Evolutionary conservation across 352 stramenopile species (phyloP), one percentile per base, ranked within the genome.

Genomic region (Elongisporangium senticosum): DNA sequence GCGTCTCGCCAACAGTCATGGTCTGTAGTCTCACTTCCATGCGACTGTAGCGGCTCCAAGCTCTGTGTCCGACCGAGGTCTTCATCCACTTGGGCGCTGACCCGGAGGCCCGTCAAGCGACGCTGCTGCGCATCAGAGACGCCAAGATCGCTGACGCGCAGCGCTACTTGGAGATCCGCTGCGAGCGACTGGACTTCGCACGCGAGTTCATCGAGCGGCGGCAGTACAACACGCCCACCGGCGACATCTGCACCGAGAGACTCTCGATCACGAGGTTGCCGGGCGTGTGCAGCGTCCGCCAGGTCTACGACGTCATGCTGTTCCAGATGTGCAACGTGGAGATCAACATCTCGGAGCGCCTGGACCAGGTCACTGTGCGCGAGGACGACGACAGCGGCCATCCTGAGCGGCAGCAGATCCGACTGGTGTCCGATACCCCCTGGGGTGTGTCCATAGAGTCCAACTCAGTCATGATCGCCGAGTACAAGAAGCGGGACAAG

Each of bases 331-430:
- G 65, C 21, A 77, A 77, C 50, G 59, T 71, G 39, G 66, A 79
- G 57, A 79, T 77, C 54, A 77, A 56, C 26, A 71, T 77, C 20
- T 77, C 69, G 21, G 69, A 77, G 47, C 71, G 66, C 19, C 22
- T 74, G 20, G 69, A 66, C 11, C 59, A 74, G 20, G 65, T 77
- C 58, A 74, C 69, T 19, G 72, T 77, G 48, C 69, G 69, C 7
- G 69, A 77, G 24, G 69, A 77, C 23, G 69, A 77, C 47, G 66
- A 77, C 47, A 64, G 53, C 1, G 66, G 56, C 5, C 33, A 17
- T 4, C 33, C 33, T 1, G 33, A 43, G 33, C 33, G 33, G 10
- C 33, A 43, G 33, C 33, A 43, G 33, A 15, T 43, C 33, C 33
- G 33, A 43, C 11, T 43, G 48, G 48, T 24, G 17, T 52, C 21